phyloP scores from a whole-genome alignment of 2,329 filamentous ascomycete species.

The Zarea fungicola region DNA sequence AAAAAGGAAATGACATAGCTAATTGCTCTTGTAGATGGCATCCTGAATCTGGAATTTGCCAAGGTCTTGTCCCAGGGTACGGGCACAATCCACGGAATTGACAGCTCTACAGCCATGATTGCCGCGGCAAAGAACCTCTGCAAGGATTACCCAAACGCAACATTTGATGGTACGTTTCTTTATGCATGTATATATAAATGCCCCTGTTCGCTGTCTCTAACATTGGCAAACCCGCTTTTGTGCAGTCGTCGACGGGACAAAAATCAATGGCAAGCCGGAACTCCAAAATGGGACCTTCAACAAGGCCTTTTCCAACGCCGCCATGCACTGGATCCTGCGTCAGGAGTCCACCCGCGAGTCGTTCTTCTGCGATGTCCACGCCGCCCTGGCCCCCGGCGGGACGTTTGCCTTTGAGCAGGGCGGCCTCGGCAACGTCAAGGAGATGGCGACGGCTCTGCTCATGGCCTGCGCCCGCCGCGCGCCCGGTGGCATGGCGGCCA shows the following conservation, averaged over 20 bases:
- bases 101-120: slow-evolving; percentile 57
- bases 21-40: slow-evolving; percentile 41
- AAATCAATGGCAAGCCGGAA: slow-evolving; percentile 28
- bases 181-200: too few relatives aligned
- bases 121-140: slow-evolving; percentile 41
- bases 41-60: slow-evolving; percentile 51
- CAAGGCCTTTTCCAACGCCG: slow-evolving; percentile 63
- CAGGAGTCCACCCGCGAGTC: slow-evolving; percentile 33
- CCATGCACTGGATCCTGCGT: slow-evolving; percentile 62
- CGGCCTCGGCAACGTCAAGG: slow-evolving; percentile 61
- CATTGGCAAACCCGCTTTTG: too few relatives aligned
- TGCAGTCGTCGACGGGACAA: slow-evolving; percentile 44
- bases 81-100: slow-evolving; percentile 50
- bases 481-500: slow-evolving; percentile 36
- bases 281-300: slow-evolving; percentile 36
- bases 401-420: slow-evolving; percentile 66
- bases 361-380: slow-evolving; percentile 50
- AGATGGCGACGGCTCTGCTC: slow-evolving; percentile 55
- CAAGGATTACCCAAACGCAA: slow-evolving; percentile 31
- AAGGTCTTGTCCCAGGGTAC: slow-evolving; percentile 39
- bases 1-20: background rate
- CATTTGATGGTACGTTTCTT: slow-evolving; percentile 36
- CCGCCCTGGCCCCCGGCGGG: slow-evolving; percentile 50
- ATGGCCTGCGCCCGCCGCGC: slow-evolving; percentile 47
- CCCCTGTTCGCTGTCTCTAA: too few relatives aligned